Conservation (phyloP, 164 flowering plant species). For the Hamamelis virginiana region DNA sequence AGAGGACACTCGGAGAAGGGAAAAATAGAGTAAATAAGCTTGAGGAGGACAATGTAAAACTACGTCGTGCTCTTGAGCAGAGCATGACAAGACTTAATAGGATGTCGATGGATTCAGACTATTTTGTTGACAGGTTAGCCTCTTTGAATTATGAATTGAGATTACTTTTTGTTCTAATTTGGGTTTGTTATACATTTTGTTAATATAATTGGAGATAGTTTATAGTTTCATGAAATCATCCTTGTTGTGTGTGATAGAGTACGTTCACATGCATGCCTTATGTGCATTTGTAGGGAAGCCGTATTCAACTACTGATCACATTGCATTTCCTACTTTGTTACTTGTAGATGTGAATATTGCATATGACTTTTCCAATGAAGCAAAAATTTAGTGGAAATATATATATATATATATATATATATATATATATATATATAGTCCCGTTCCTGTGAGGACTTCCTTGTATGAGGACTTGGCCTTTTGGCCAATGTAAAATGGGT, state of each 20-base stretch:
- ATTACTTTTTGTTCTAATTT: neutral
- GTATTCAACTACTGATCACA: no score
- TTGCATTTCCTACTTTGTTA: no score
- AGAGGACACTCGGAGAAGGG: slow-evolving; percentile 58
- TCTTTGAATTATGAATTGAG: slow-evolving; percentile 2
- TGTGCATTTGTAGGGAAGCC: no score
- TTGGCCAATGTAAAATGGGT: no score
- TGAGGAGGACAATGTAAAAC: slow-evolving; percentile 86
- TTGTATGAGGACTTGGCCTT: no score
- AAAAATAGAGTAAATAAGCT: slow-evolving; percentile 60
- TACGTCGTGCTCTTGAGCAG: slow-evolving; percentile 92
- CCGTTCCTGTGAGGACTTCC: no score
- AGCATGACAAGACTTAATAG: slow-evolving; percentile 96
- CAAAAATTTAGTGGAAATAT: no score
- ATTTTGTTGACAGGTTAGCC: slow-evolving; percentile 87
- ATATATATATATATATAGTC: no score
- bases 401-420: no score
- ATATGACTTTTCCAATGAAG: no score
- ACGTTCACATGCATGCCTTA: no score
- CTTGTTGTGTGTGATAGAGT: neutral
- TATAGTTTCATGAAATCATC: neutral
- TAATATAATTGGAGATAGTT: neutral
- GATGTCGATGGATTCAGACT: slow-evolving; percentile 97
- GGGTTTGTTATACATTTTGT: neutral
- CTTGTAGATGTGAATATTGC: no score